A percentile compares a stretch with the other conserved stretches of the same genome.
Conservation (phyloP, 2,329 filamentous ascomycete genomes). For the Phaeosphaeria sp. region DNA sequence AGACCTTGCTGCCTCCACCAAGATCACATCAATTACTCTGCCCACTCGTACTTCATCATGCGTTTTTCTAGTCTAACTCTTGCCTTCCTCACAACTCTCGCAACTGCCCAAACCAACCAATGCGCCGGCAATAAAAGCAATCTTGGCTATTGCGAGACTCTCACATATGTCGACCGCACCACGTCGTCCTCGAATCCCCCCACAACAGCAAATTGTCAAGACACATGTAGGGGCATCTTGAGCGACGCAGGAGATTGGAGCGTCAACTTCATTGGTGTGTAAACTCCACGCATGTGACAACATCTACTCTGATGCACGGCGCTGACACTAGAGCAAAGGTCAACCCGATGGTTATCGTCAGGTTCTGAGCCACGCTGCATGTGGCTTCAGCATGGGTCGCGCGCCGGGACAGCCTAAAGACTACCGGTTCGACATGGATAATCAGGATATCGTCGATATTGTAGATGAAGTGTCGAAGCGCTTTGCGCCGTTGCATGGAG, state of each 20-base stretch:
- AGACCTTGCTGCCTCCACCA: too few relatives aligned
- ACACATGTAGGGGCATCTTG: conserved; percentile 18
- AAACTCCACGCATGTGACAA: neutral
- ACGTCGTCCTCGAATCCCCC: conserved; percentile 12
- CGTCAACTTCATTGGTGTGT: conserved; percentile 18
- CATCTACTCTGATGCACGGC: neutral
- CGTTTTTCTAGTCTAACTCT: neutral
- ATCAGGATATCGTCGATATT: conserved; percentile 32
- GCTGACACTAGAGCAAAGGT: neutral
- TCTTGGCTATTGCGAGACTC: conserved; percentile 22
- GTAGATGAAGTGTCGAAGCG: conserved; percentile 25
- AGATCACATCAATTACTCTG: too few relatives aligned
- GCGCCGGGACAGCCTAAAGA: conserved; percentile 16
- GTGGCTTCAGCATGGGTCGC: conserved; percentile 24
- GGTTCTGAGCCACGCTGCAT: conserved; percentile 14
- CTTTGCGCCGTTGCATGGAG: conserved; percentile 23
- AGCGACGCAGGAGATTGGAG: conserved; percentile 30
- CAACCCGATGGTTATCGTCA: conserved; percentile 24
- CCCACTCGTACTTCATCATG: neutral
- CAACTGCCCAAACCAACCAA: conserved; percentile 7
- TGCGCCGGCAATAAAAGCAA: conserved; percentile 12
- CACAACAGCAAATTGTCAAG: conserved; percentile 16
- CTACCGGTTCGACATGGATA: conserved; percentile 24
- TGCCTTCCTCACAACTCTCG: conserved; percentile 3
- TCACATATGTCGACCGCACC: conserved; percentile 23